phyloP scores from a whole-genome alignment of 169 alveolate genomes.

The Sarcocystis neurona region DNA sequence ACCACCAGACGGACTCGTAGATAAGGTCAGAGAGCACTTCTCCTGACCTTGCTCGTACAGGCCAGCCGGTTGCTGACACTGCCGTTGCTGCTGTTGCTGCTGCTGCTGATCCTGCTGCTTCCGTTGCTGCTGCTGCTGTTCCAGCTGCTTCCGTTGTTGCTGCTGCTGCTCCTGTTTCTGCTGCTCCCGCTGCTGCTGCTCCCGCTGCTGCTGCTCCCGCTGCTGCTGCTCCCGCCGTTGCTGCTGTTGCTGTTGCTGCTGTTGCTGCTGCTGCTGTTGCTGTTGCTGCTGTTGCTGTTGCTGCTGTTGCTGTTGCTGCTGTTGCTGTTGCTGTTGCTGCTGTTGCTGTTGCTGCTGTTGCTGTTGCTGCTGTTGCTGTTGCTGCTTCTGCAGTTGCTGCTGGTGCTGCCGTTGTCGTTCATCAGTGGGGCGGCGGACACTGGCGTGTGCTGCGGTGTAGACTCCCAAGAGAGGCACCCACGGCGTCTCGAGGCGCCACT shows the following conservation, averaged over 20 bases:
- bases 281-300: conserved; percentile 8
- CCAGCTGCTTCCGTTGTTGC: conserved; percentile 20
- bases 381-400: conserved; percentile 48
- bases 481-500: conserved; percentile 56
- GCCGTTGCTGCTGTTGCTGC: conserved; percentile 18
- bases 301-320: conserved; percentile 22
- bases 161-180: not conserved
- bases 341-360: not conserved
- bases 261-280: not conserved
- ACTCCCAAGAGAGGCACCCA: conserved; percentile 53
- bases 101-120: too few species aligned
- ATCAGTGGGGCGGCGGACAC: not conserved
- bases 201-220: not conserved
- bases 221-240: not conserved
- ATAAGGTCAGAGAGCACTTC: conserved; percentile 7
- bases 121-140: conserved; percentile 22
- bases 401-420: conserved; percentile 44
- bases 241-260: not conserved
- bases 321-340: conserved; percentile 1
- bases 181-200: not conserved
- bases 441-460: conserved; percentile 8
- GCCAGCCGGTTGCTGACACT: conserved; percentile 13
- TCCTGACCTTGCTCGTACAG: not conserved
- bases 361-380: not conserved
- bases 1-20: not conserved